Evolutionary conservation across 2,329 filamentous ascomycete species (phyloP).

Genomic region (Bipolaris gigantea): DNA sequence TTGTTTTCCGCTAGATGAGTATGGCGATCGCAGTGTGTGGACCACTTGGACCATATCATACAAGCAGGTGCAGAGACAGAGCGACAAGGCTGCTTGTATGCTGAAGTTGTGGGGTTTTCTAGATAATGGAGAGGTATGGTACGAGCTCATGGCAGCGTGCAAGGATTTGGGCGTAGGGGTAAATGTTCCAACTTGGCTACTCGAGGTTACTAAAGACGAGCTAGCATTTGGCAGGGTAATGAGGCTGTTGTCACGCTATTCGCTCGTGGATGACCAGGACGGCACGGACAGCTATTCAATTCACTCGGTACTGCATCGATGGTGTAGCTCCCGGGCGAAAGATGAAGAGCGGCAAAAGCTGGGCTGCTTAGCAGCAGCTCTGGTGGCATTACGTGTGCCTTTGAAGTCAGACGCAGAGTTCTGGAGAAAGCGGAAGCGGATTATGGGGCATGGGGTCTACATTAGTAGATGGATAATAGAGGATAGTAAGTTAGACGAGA

Average conservation of each 20-base stretch:
- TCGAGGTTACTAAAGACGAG: constrained; percentile 10
- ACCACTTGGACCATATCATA: constrained; percentile 36
- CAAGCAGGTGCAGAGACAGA: constrained; percentile 23
- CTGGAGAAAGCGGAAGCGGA: constrained; percentile 15
- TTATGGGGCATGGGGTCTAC: constrained; percentile 10
- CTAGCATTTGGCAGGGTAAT: constrained; percentile 18
- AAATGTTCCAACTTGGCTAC: constrained; percentile 9
- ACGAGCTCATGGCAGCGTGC: constrained; percentile 20
- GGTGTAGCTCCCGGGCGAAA: constrained; percentile 2
- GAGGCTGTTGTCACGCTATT: constrained; percentile 23
- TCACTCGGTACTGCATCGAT: constrained; percentile 19
- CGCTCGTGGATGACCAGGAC: constrained; percentile 19
- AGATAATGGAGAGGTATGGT: constrained; percentile 27
- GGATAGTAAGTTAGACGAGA: not conserved
- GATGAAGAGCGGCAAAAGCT: constrained; percentile 12
- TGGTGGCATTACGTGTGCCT: constrained; percentile 13
- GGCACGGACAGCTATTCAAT: constrained; percentile 15
- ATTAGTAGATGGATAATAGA: constrained; percentile 8
- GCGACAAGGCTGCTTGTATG: constrained; percentile 20
- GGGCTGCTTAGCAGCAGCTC: constrained; percentile 10
- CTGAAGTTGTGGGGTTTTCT: constrained; percentile 31
- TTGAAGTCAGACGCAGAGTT: constrained; percentile 6
- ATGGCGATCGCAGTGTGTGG: constrained; percentile 8
- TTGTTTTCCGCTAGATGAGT: not conserved
- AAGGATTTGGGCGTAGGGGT: constrained; percentile 4